Base-by-base conservation (phyloP, 805 yeast genomes). In the Citeromyces matritensis region DNA sequence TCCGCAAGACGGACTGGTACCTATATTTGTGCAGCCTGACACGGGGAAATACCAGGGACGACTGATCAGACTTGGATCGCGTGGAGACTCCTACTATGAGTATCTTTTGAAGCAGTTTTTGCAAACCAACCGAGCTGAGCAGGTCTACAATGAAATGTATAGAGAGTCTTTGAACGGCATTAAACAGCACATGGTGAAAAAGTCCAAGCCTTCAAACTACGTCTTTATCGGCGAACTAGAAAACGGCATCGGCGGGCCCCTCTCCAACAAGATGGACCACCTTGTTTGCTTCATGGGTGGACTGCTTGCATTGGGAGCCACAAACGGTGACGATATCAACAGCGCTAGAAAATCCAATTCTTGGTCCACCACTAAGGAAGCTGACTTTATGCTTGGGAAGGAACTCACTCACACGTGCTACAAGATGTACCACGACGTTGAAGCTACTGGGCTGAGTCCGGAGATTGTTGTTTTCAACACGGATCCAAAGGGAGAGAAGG, bases 51-150 rank as follows among this genome's bases (percentile, higher is more conserved):
- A 69, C 49, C 68, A 60, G 36, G 84, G 84, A 1, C 43, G 48
- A 2, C 52, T 67, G 33, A 82, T 88, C 37, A 66, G 95, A 39
- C 57, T 86, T 34, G 96, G 96, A 0, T 79, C 94, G 1, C 64
- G 95, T 42, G 96, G 95, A 30, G 96, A 85, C 53, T 82, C 95
- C 1, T 86, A 85, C 49, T 85, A 86, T 47, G 95, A 86, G 55
- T 84, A 84, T 48, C 58, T 86, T 29, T 60, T 85, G 40, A 85
- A 85, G 51, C 95, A 84, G 53, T 82, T 78, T 45, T 53, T 86
- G 40, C 86, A 81, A 51, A 83, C 95, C 2, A 63, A 63, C 34
- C 21, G 21, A 5, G 68, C 69, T 45, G 80, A 73, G 39, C 53
- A 54, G 2, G 47, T 78, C 8, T 85, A 83, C 51, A 58, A 72